These are phyloP conservation scores for Cubamyces sp. DNA, from an alignment of 768 basidiomycete species.

Conservation along the genomic window DNA sequence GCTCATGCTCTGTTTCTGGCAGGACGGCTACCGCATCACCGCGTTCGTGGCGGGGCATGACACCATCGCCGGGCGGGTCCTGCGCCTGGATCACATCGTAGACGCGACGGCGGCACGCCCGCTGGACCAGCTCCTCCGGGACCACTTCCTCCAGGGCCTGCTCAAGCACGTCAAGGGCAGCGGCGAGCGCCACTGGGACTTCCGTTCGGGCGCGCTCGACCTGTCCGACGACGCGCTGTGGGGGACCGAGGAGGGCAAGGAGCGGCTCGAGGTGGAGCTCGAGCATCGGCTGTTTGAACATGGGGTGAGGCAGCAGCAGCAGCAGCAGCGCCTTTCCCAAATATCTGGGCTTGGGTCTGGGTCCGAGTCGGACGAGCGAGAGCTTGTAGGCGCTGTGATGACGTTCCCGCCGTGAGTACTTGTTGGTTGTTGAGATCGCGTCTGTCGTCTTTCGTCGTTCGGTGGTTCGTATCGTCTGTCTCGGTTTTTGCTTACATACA, in stretches of 20 bases:
- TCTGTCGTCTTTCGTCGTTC: not conserved
- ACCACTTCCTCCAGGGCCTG: slow-evolving; percentile 40
- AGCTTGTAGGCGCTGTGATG: too few species aligned
- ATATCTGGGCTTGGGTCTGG: too few species aligned
- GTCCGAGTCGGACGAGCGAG: too few species aligned
- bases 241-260: slow-evolving; percentile 31
- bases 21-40: slow-evolving; percentile 38
- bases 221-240: slow-evolving; percentile 32
- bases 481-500: too few species aligned
- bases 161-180: slow-evolving; percentile 40
- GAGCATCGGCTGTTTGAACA: slow-evolving; percentile 31
- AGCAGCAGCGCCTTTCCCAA: not conserved
- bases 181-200: slow-evolving; percentile 36
- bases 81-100: slow-evolving; percentile 36
- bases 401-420: too few species aligned
- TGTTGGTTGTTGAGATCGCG: too few species aligned
- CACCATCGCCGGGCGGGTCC: slow-evolving; percentile 33
- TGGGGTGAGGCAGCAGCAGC: slow-evolving; percentile 20
- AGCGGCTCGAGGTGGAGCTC: slow-evolving; percentile 33
- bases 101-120: slow-evolving; percentile 35
- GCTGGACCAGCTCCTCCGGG: slow-evolving; percentile 37
- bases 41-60: slow-evolving; percentile 35
- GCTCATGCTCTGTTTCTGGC: not conserved
- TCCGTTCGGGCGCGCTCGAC: slow-evolving; percentile 22
- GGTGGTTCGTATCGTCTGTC: not conserved